Conservation (phyloP, 2,329 filamentous ascomycete species). For the Aureobasidium sp. region DNA sequence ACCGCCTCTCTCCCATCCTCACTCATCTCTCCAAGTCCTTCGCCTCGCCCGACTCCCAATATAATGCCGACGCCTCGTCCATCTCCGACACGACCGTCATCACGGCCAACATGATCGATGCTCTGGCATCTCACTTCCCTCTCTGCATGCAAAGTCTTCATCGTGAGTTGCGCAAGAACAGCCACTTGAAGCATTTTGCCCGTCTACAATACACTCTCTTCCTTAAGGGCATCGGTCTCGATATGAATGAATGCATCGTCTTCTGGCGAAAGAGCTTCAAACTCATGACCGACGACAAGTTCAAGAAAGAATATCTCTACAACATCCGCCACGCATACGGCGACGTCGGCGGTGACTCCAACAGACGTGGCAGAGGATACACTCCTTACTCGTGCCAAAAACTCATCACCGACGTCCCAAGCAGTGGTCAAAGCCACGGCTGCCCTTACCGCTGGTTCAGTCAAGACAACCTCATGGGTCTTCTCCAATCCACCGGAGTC, state of each 20-base stretch:
- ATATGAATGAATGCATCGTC: slow-evolving; percentile 79
- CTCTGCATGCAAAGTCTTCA: slow-evolving; percentile 94
- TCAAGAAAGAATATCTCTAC: slow-evolving; percentile 97
- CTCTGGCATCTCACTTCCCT: slow-evolving; percentile 74
- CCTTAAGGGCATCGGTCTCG: slow-evolving; percentile 89
- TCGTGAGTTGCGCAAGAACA: slow-evolving; percentile 74
- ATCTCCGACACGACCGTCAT: slow-evolving; percentile 63
- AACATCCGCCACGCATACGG: slow-evolving; percentile 94
- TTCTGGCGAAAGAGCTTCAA: slow-evolving; percentile 89
- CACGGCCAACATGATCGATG: slow-evolving; percentile 71
- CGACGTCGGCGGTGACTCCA: slow-evolving; percentile 87
- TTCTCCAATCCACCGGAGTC: slow-evolving; percentile 75
- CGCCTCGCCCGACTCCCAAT: slow-evolving; percentile 79
- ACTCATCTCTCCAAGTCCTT: slow-evolving; percentile 92
- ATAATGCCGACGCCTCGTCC: slow-evolving; percentile 55
- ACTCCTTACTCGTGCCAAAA: slow-evolving; percentile 92
- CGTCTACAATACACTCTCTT: slow-evolving; percentile 94
- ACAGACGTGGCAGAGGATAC: slow-evolving; percentile 79
- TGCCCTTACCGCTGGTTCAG: slow-evolving; percentile 94
- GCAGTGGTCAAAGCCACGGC: slow-evolving; percentile 84
- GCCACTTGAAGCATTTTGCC: slow-evolving; percentile 87
- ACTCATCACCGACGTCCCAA: slow-evolving; percentile 80
- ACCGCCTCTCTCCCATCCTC: slow-evolving; percentile 71
- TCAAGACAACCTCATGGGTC: slow-evolving; percentile 70
- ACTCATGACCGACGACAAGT: slow-evolving; percentile 73